phyloP scores from a whole-genome alignment of 139 green algal genomes.

The Spirogloea muscicola region DNA sequence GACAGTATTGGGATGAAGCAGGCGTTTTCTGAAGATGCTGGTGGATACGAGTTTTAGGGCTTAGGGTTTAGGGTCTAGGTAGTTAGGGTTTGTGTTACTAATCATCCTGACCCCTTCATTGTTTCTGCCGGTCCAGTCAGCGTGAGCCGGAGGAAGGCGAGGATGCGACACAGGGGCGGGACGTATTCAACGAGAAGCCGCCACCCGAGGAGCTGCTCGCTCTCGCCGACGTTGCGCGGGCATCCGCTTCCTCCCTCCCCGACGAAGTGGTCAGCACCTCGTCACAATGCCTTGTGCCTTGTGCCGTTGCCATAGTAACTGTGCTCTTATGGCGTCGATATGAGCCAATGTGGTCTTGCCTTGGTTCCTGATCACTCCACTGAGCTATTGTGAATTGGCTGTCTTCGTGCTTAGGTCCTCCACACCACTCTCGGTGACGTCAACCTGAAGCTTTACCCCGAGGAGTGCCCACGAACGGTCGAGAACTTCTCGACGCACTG shows the following conservation, averaged over 20 bases:
- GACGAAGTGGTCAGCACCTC: slow-evolving; percentile 26
- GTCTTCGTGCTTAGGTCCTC: slow-evolving; percentile 51
- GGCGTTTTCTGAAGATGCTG: too few relatives aligned
- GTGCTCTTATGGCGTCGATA: too few relatives aligned
- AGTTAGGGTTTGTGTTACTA: too few relatives aligned
- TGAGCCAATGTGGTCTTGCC: too few relatives aligned
- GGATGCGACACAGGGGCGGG: slow-evolving; percentile 66
- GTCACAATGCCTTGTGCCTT: too few relatives aligned
- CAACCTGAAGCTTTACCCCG: slow-evolving; percentile 81
- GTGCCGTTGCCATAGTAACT: too few relatives aligned
- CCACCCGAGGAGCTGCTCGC: slow-evolving; percentile 48
- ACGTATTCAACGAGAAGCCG: slow-evolving; percentile 96
- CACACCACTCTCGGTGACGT: slow-evolving; percentile 84
- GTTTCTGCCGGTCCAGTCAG: too few relatives aligned
- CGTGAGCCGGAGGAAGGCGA: slow-evolving; percentile 64
- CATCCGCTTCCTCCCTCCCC: background rate
- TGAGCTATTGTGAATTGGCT: too few relatives aligned
- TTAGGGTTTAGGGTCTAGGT: background rate
- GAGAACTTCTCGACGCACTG: slow-evolving; percentile 97
- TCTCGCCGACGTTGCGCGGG: slow-evolving; percentile 23
- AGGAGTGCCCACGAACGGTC: slow-evolving; percentile 90
- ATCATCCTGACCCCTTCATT: too few relatives aligned
- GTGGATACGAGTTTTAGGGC: background rate
- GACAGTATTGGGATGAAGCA: slow-evolving; percentile 57
- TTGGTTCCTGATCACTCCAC: too few relatives aligned